phyloP scores from a whole-genome alignment of 306 rosid genomes.

The Castanea mollissima region DNA sequence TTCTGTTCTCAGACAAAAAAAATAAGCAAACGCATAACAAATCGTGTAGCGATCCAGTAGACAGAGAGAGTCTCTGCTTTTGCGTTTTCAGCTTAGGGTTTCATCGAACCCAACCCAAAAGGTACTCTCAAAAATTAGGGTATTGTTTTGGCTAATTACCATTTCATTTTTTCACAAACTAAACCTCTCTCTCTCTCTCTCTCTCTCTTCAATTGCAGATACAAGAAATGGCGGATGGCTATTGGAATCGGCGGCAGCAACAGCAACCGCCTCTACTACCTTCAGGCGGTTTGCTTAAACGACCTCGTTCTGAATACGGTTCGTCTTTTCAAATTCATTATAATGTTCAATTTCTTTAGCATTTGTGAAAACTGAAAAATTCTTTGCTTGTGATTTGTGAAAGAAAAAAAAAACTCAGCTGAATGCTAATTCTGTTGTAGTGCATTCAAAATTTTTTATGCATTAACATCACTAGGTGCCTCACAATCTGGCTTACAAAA shows the following conservation, averaged over 20 bases:
- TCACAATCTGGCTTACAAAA: too few relatives aligned
- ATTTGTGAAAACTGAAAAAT: not conserved
- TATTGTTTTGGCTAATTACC: not conserved
- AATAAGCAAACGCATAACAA: not conserved
- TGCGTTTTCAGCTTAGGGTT: conserved; percentile 22
- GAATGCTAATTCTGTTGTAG: not conserved
- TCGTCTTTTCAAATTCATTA: not conserved
- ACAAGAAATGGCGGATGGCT: conserved; percentile 59
- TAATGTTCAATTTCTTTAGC: not conserved
- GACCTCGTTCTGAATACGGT: conserved; percentile 81
- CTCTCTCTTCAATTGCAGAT: not conserved
- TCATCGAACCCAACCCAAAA: conserved; percentile 7
- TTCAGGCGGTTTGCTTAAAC: conserved; percentile 55
- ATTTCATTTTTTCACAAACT: too few relatives aligned
- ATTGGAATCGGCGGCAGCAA: conserved; percentile 57
- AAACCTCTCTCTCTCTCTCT: not conserved
- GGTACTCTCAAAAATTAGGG: conserved; percentile 16
- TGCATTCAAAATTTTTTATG: not conserved
- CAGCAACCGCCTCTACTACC: conserved; percentile 32
- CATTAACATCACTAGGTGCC: too few relatives aligned
- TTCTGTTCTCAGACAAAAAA: not conserved
- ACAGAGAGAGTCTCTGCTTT: not conserved
- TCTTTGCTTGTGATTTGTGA: too few relatives aligned
- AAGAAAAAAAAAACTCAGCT: not conserved
- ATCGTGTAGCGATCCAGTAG: not conserved